Percentiles rank a stretch among this genome's conserved stretches.
phyloP scores from a whole-genome alignment of 768 basidiomycete genomes.

The Boletus patriciae region DNA sequence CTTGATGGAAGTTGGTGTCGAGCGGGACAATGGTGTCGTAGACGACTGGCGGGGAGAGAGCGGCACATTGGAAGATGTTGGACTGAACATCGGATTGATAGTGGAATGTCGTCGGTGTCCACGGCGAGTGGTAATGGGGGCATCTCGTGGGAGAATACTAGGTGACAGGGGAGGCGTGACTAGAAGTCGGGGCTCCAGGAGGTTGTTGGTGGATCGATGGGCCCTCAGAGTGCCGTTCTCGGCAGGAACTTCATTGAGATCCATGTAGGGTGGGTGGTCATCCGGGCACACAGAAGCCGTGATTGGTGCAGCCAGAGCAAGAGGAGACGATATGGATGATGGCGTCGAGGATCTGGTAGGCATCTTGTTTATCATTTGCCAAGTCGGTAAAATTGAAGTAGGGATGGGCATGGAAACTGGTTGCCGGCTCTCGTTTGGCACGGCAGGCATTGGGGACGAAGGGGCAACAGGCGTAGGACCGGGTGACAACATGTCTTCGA shows the following conservation, averaged over 20 bases:
- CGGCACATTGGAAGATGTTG: constrained; percentile 51
- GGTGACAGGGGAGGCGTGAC: constrained; percentile 76
- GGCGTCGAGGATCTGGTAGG: constrained; percentile 85
- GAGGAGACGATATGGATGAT: constrained; percentile 83
- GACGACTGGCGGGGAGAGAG: constrained; percentile 88
- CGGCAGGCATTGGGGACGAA: constrained; percentile 38
- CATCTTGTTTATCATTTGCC: constrained; percentile 44
- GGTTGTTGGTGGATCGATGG: constrained; percentile 64
- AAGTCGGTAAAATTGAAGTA: constrained; percentile 47
- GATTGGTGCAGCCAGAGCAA: constrained; percentile 83
- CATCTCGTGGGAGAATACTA: constrained; percentile 54
- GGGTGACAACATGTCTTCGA: constrained; percentile 39
- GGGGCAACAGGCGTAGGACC: constrained; percentile 74
- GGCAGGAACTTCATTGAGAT: constrained; percentile 53
- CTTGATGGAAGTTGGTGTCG: constrained; percentile 90
- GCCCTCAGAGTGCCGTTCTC: constrained; percentile 51
- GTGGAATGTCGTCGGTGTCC: constrained; percentile 73
- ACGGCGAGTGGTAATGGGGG: constrained; percentile 45
- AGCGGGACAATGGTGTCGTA: constrained; percentile 70
- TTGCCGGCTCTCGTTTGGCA: constrained; percentile 25
- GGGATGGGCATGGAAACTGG: constrained; percentile 36
- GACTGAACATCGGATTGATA: constrained; percentile 59
- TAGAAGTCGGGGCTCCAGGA: constrained; percentile 63
- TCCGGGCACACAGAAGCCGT: constrained; percentile 64
- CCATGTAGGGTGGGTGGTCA: constrained; percentile 62